A percentile compares a stretch with the other conserved stretches of the same genome.
phyloP scores from a whole-genome alignment of 164 flowering plant genomes.

The Sextonia rubra region DNA sequence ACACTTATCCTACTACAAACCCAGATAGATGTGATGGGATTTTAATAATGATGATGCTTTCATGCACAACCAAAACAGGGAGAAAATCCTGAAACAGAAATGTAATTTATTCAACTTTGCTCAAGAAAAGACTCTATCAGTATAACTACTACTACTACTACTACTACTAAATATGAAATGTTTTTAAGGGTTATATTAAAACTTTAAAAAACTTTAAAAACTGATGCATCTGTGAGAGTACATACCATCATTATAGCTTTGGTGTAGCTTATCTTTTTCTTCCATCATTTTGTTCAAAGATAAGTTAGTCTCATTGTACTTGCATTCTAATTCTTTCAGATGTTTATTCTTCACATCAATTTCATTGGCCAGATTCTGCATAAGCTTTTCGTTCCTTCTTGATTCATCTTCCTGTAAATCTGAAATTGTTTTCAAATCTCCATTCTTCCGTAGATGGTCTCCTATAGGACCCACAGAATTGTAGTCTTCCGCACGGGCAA shows the following conservation, averaged over 20 bases:
- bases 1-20: too few species aligned
- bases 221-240: not conserved
- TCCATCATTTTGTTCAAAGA: slow-evolving; percentile 37
- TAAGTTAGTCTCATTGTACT: slow-evolving; percentile 35
- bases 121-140: not conserved
- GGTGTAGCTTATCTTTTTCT: slow-evolving; percentile 62
- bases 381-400: slow-evolving; percentile 60
- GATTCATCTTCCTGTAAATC: slow-evolving; percentile 71
- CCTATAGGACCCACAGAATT: slow-evolving; percentile 42
- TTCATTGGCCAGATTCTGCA: slow-evolving; percentile 48
- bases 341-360: slow-evolving; percentile 61
- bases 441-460: slow-evolving; percentile 62
- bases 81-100: too few species aligned
- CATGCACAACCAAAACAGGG: too few species aligned
- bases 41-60: too few species aligned
- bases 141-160: not conserved
- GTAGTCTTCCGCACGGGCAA: slow-evolving; percentile 87
- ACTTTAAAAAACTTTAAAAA: not conserved
- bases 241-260: slow-evolving; percentile 63
- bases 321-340: slow-evolving; percentile 50
- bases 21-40: too few species aligned
- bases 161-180: not conserved
- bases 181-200: not conserved
- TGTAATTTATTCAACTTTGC: too few species aligned
- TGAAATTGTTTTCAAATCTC: slow-evolving; percentile 66